Conservation (phyloP, 2,329 filamentous ascomycete species). For the Scopulariopsis brevicaulis region DNA sequence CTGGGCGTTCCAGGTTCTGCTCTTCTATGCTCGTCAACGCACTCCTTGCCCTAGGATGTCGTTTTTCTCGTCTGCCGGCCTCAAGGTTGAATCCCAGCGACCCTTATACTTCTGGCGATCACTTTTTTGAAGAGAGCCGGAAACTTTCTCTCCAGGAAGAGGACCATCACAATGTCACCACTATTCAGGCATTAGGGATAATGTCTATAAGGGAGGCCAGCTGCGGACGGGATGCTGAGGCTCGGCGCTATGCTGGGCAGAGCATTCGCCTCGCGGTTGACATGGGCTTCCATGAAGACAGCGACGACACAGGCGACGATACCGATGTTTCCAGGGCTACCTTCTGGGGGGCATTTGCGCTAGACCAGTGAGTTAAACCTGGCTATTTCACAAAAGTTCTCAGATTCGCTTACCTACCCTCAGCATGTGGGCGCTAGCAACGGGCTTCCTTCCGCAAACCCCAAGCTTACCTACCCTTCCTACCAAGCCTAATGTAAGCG, state of each 20-base stretch:
- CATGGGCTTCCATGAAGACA: slow-evolving; percentile 50
- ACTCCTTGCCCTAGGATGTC: slow-evolving; percentile 53
- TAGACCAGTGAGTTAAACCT: slow-evolving; percentile 43
- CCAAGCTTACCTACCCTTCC: slow-evolving; percentile 45
- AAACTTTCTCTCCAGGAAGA: slow-evolving; percentile 45
- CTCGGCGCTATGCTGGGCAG: slow-evolving; percentile 62
- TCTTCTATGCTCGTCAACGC: slow-evolving; percentile 58
- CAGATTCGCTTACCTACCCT: neutral
- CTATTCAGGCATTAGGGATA: slow-evolving; percentile 63
- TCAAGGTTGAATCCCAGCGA: slow-evolving; percentile 52
- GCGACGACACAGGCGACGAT: slow-evolving; percentile 34
- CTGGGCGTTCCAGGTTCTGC: slow-evolving; percentile 52
- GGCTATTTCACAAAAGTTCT: neutral
- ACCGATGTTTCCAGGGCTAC: slow-evolving; percentile 48
- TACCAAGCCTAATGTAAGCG: slow-evolving; percentile 48
- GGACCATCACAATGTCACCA: slow-evolving; percentile 53
- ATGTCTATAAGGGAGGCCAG: slow-evolving; percentile 69
- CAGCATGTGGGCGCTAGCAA: slow-evolving; percentile 56
- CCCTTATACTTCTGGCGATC: slow-evolving; percentile 55
- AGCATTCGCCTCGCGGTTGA: slow-evolving; percentile 63
- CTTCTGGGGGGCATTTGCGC: slow-evolving; percentile 50
- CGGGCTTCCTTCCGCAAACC: slow-evolving; percentile 48
- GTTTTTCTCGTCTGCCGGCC: slow-evolving; percentile 53
- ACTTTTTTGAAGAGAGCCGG: slow-evolving; percentile 61
- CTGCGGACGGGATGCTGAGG: slow-evolving; percentile 59